Evolutionary conservation across 108 stramenopile species (phyloP), one percentile per base, ranked within the genome.

Genomic region (Phaeodactylum tricornutum): DNA sequence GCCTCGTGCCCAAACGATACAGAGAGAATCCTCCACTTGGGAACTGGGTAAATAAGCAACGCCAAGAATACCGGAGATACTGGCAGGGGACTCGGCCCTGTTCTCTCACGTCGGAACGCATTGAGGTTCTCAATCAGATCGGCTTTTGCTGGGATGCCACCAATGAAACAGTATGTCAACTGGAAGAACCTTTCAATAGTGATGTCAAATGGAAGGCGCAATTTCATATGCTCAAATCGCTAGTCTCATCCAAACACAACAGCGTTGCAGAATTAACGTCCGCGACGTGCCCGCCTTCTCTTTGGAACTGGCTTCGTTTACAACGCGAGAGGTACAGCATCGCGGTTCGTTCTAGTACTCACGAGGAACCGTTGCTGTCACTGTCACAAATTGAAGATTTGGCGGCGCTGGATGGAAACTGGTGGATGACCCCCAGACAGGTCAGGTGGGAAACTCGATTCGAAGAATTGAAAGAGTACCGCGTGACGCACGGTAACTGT

Each of bases 21-120:
- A 21, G 45, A 11, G 41, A 32, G n/a, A 71, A 81, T 64, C 75
- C 69, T 9, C 33, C 62, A 4, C 50, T 82, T 4, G 79, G 72
- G 45, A 72, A 74, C 45, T 82, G 64, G 64, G 80, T 82, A 28
- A 72, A 64, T 44, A 82, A 75, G 43, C 74, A 77, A 39, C 55
- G 81, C 28, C 66, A 68, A 25, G 43, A 48, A 6, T 76, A 77
- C 59, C 56, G 68, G 7, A 77, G 63, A 50, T 38, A 45, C 35
- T 32, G 35, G 55, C 14, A 27, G 45, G 19, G 56, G 12, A 58
- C 68, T 29, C 48, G 30, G 14, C 30, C 56, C 1, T 38, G 42
- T 47, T 61, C 65, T 28, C 20, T 77, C 47, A 73, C 68, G 0
- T 46, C 41, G n/a, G 65, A 77, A 57, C 64, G 60, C 2, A 57